These are phyloP conservation scores for Neophaeococcomyces mojaviensis DNA, from an alignment of 2,329 filamentous ascomycete genomes.

Conservation along the genomic window DNA sequence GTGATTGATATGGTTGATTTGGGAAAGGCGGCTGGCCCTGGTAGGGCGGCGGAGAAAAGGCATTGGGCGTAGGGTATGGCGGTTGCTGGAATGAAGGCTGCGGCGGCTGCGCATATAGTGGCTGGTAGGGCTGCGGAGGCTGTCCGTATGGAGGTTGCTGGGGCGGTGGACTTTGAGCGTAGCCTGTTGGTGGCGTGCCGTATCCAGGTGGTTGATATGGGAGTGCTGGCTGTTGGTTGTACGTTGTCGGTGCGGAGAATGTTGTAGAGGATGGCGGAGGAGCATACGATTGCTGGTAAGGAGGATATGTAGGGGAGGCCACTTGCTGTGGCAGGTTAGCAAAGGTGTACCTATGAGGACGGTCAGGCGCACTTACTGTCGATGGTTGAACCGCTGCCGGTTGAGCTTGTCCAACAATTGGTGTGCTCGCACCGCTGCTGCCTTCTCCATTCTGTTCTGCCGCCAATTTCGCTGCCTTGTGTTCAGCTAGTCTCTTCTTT, in stretches of 20 bases:
- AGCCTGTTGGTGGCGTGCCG: slow-evolving; percentile 7
- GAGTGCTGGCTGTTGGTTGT: slow-evolving; percentile 23
- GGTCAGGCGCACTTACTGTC: not conserved
- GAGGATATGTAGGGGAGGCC: slow-evolving; percentile 14
- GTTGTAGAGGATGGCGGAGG: slow-evolving; percentile 4
- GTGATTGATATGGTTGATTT: slow-evolving; percentile 29
- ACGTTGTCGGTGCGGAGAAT: slow-evolving; percentile 14
- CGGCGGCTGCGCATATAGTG: slow-evolving; percentile 17
- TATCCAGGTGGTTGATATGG: slow-evolving; percentile 18
- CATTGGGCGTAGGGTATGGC: slow-evolving; percentile 24
- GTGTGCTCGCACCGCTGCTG: slow-evolving; percentile 52
- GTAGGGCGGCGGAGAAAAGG: slow-evolving; percentile 26
- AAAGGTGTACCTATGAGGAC: not conserved
- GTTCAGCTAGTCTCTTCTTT: slow-evolving; percentile 71
- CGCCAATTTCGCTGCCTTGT: slow-evolving; percentile 55
- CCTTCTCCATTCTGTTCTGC: slow-evolving; percentile 52
- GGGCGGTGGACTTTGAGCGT: slow-evolving; percentile 9
- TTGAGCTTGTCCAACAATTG: slow-evolving; percentile 42
- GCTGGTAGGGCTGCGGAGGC: slow-evolving; percentile 12
- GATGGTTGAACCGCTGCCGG: slow-evolving; percentile 25
- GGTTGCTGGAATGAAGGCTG: slow-evolving; percentile 17
- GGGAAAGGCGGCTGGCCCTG: slow-evolving; percentile 28
- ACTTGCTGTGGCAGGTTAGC: slow-evolving; percentile 12
- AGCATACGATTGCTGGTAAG: slow-evolving; percentile 20
- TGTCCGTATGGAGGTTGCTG: slow-evolving; percentile 7